These are phyloP conservation scores for Ogataea ramenticola DNA, from an alignment of 805 yeast species.

Conservation along the genomic window DNA sequence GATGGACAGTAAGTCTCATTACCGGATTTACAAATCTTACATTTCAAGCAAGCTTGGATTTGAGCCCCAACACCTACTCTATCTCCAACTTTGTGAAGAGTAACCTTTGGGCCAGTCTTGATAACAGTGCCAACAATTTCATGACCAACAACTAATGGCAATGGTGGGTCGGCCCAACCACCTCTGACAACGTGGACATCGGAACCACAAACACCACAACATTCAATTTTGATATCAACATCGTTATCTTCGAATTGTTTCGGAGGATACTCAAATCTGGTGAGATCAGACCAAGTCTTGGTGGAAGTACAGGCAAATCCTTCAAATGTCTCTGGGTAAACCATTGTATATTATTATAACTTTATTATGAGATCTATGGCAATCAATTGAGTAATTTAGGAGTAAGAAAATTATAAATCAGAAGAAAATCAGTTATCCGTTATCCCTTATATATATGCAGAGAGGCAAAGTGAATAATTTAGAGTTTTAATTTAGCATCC, in stretches of 20 bases:
- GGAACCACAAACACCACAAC: constrained; percentile 44
- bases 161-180: constrained; percentile 7
- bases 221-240: constrained; percentile 37
- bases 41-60: constrained; percentile 50
- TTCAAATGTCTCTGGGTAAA: constrained; percentile 29
- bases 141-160: constrained; percentile 41
- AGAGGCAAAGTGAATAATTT: too few relatives aligned
- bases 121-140: constrained; percentile 58
- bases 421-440: too few relatives aligned
- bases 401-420: too few relatives aligned
- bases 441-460: too few relatives aligned
- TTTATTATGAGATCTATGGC: too few relatives aligned
- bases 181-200: constrained; percentile 39
- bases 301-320: constrained; percentile 32
- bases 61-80: constrained; percentile 80
- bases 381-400: too few relatives aligned
- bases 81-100: constrained; percentile 52
- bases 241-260: constrained; percentile 24
- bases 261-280: constrained; percentile 17
- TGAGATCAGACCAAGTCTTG: constrained; percentile 26
- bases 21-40: constrained; percentile 48
- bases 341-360: constrained; percentile 11
- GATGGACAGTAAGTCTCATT: constrained; percentile 38
- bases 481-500: too few relatives aligned
- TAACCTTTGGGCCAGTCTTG: constrained; percentile 51